These are phyloP conservation scores for Torulaspora globosa DNA, from an alignment of 1,139 yeast genomes.

Conservation along the genomic window DNA sequence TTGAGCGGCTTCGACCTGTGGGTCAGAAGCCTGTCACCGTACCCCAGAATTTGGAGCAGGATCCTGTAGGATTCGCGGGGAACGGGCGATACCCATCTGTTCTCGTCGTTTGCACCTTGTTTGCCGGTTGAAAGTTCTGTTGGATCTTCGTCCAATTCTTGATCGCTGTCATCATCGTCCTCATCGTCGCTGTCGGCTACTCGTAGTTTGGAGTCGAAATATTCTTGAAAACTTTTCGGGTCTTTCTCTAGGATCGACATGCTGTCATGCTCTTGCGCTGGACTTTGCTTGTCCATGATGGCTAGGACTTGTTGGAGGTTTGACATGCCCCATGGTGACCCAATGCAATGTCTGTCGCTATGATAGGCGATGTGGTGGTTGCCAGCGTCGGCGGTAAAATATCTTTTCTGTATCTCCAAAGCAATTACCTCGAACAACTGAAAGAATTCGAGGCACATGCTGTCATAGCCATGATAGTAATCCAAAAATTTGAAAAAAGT, in stretches of 20 bases:
- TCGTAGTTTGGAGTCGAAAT: constrained; percentile 28
- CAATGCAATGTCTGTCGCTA: constrained; percentile 15
- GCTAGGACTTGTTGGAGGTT: constrained; percentile 21
- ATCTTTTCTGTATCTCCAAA: constrained; percentile 47
- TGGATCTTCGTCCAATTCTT: constrained; percentile 1
- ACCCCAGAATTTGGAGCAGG: constrained; percentile 57
- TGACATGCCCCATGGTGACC: constrained; percentile 28
- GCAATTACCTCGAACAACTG: constrained; percentile 64
- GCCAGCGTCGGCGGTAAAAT: constrained; percentile 33
- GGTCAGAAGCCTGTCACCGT: constrained; percentile 66
- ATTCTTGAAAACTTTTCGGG: constrained; percentile 31
- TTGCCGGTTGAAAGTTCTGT: neutral
- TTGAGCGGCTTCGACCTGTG: constrained; percentile 61
- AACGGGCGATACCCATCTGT: constrained; percentile 61
- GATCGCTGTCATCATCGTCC: constrained; percentile 7
- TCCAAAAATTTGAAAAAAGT: constrained; percentile 76
- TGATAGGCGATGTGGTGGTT: constrained; percentile 11
- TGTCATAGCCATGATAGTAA: constrained; percentile 74
- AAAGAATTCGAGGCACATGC: constrained; percentile 70
- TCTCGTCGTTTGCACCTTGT: constrained; percentile 11
- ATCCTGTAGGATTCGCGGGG: constrained; percentile 56
- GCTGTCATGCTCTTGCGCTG: constrained; percentile 3
- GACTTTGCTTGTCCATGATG: constrained; percentile 18
- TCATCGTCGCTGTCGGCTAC: constrained; percentile 27
- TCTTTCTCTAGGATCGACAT: constrained; percentile 17